These are phyloP conservation scores for Elsinoe australis DNA, from an alignment of 2,329 filamentous ascomycete genomes.

Conservation along the genomic window DNA sequence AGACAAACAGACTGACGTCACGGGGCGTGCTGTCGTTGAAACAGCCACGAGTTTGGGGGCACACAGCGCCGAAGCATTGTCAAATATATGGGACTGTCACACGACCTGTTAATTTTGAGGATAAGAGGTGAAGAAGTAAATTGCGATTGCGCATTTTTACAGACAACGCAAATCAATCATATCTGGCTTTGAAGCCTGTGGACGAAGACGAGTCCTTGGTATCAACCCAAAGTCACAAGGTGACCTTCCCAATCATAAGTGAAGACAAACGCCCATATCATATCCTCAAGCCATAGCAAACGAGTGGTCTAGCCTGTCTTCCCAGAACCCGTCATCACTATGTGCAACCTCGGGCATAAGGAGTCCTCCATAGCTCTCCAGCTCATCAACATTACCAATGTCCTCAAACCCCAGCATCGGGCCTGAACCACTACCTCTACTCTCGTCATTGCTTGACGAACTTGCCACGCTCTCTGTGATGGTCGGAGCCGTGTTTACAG, in stretches of 20 bases:
- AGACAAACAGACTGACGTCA: no score
- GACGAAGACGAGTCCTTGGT: no score
- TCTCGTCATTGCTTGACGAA: constrained; percentile 46
- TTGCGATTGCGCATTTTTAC: no score
- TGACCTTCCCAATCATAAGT: neutral
- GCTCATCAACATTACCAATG: constrained; percentile 26
- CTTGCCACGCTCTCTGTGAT: constrained; percentile 47
- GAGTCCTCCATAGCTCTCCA: constrained; percentile 26
- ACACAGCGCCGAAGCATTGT: no score
- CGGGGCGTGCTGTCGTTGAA: no score
- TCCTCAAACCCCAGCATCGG: constrained; percentile 47
- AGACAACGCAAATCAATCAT: no score
- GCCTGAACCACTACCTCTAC: constrained; percentile 29
- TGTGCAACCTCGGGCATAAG: constrained; percentile 25
- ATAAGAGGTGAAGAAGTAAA: constrained; percentile 1
- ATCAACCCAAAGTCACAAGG: constrained; percentile 9
- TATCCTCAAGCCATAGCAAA: constrained; percentile 6
- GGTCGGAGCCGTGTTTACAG: constrained; percentile 30
- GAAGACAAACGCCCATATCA: constrained; percentile 1
- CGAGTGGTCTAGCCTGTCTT: constrained; percentile 7
- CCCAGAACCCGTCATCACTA: constrained; percentile 20
- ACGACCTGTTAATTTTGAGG: no score
- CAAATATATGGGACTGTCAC: no score
- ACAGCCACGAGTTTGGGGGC: no score
- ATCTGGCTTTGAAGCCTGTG: constrained; percentile 1